Percentiles rank a stretch among this genome's conserved stretches.
Evolutionary conservation across 768 basidiomycete species (phyloP).

Genomic region (Lanmaoa pseudosensibilis): DNA sequence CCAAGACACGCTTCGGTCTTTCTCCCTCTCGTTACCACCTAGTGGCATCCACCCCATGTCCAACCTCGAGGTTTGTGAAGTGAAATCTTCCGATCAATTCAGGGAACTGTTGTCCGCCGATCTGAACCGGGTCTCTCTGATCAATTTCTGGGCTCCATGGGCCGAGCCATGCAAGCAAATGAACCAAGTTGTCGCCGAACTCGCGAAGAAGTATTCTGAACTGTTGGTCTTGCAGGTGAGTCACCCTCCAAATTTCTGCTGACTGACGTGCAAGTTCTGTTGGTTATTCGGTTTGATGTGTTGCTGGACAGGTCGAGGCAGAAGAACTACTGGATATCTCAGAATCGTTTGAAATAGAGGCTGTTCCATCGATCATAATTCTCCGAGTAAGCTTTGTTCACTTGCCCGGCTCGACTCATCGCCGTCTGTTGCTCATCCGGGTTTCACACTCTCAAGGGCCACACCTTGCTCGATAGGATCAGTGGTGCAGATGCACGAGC

Average conservation of each 20-base stretch:
- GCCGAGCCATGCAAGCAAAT: conserved; percentile 89
- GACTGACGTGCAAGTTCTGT: not conserved
- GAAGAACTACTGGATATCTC: conserved; percentile 80
- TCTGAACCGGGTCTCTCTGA: conserved; percentile 76
- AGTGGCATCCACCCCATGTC: conserved; percentile 18
- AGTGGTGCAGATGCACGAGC: conserved; percentile 74
- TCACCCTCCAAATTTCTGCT: not conserved
- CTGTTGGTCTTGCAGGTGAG: conserved; percentile 75
- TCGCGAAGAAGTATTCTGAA: conserved; percentile 68
- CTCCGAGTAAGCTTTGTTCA: conserved; percentile 56
- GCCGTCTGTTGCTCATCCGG: not conserved
- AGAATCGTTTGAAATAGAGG: conserved; percentile 89
- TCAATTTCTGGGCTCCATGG: conserved; percentile 95
- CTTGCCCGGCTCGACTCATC: not conserved
- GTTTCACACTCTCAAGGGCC: conserved; percentile 57
- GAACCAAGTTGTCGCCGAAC: conserved; percentile 73
- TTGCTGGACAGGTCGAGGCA: conserved; percentile 68
- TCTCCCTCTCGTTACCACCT: not conserved
- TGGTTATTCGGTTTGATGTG: not conserved
- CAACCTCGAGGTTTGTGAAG: conserved; percentile 41
- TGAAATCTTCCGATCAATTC: conserved; percentile 71
- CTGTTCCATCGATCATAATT: conserved; percentile 83
- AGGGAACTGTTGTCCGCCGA: conserved; percentile 72
- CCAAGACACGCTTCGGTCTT: not conserved
- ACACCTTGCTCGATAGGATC: conserved; percentile 77